phyloP scores from a whole-genome alignment of 345 rosid species.

The Arabis alpina region DNA sequence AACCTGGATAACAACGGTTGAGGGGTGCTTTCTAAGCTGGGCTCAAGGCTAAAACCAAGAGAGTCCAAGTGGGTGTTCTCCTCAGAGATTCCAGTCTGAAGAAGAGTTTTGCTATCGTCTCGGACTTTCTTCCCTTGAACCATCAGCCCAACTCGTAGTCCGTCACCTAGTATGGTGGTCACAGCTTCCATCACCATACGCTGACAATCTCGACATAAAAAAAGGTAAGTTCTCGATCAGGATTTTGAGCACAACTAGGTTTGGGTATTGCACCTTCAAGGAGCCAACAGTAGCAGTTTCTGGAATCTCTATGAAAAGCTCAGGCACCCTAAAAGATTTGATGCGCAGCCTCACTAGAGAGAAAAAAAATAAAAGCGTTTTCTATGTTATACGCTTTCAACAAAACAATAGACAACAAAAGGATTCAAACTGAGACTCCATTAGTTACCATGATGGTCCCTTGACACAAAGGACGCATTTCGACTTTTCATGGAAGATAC shows the following conservation, averaged over 20 bases:
- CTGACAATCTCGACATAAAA: conserved; percentile 42
- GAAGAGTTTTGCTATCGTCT: conserved; percentile 82
- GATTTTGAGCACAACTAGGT: conserved; percentile 8
- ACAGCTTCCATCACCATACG: conserved; percentile 94
- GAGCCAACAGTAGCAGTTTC: conserved; percentile 91
- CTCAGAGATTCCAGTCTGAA: conserved; percentile 79
- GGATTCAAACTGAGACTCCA: conserved; percentile 2
- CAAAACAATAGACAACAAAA: background rate
- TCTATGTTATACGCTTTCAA: conserved; percentile 28
- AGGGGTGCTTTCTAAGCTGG: conserved; percentile 54
- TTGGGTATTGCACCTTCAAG: conserved; percentile 62
- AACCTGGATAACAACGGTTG: conserved; percentile 65
- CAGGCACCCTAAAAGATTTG: conserved; percentile 91
- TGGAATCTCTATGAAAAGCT: conserved; percentile 83
- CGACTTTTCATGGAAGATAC: conserved; percentile 51
- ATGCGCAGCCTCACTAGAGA: conserved; percentile 85
- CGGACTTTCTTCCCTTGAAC: conserved; percentile 86
- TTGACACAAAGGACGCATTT: conserved; percentile 41
- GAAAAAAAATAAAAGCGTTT: conserved; percentile 8
- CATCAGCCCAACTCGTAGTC: conserved; percentile 73
- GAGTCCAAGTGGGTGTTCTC: conserved; percentile 61
- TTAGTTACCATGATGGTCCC: conserved; percentile 31
- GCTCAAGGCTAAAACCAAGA: conserved; percentile 88
- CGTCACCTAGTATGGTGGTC: conserved; percentile 74
- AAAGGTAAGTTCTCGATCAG: conserved; percentile 16